A percentile compares a stretch with the other conserved stretches of the same genome.
Evolutionary conservation across 2,329 filamentous ascomycete genomes (phyloP).

Genomic region (Paraphoma sp.): DNA sequence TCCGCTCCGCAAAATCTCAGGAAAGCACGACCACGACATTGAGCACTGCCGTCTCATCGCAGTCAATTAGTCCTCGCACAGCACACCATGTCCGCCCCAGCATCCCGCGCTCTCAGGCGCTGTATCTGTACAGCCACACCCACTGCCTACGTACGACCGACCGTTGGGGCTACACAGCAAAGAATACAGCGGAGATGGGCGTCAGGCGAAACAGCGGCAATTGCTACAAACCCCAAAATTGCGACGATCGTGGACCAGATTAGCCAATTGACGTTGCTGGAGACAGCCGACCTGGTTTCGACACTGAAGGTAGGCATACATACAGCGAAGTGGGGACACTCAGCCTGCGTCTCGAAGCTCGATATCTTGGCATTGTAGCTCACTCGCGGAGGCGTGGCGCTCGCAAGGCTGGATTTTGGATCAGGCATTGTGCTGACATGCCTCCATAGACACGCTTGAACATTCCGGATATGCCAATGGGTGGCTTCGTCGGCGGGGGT

Average conservation of each 20-base stretch:
- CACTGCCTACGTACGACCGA: conserved; percentile 34
- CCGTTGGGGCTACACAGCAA: conserved; percentile 44
- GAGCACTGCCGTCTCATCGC: conserved; percentile 20
- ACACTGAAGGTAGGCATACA: conserved; percentile 79
- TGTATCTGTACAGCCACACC: conserved; percentile 49
- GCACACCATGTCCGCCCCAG: conserved; percentile 53
- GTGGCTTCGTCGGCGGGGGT: conserved; percentile 78
- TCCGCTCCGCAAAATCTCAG: conserved; percentile 39
- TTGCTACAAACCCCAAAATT: conserved; percentile 84
- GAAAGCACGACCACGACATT: conserved; percentile 21
- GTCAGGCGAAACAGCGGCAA: conserved; percentile 75
- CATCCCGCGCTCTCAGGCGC: conserved; percentile 52
- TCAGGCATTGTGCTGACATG: conserved; percentile 3
- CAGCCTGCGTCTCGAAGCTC: background rate
- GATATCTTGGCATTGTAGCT: background rate
- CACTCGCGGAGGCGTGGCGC: no score
- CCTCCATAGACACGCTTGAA: conserved; percentile 81
- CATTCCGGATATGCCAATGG: conserved; percentile 96
- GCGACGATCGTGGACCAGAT: conserved; percentile 96
- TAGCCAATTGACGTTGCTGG: conserved; percentile 94
- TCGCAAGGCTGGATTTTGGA: background rate
- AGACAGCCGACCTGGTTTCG: conserved; percentile 95
- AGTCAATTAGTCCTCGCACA: conserved; percentile 21
- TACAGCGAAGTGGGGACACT: background rate
- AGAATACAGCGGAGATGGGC: conserved; percentile 76